Evolutionary conservation across 2,329 filamentous ascomycete species (phyloP).

Genomic region (Paecilomyces fulvus): DNA sequence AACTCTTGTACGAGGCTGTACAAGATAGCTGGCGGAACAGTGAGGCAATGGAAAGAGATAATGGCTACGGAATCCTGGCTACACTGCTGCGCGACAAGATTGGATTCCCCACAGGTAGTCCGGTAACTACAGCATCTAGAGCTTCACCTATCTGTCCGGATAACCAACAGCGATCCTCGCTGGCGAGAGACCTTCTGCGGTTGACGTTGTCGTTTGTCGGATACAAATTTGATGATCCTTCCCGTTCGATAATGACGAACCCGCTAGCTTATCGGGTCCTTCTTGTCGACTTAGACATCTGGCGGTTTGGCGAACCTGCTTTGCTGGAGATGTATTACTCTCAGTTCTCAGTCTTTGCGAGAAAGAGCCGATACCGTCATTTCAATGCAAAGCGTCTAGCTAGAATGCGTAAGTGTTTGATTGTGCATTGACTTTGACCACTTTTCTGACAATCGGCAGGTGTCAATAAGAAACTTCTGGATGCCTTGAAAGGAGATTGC

Average conservation of each 20-base stretch:
- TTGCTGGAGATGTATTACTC: conserved; percentile 87
- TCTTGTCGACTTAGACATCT: conserved; percentile 86
- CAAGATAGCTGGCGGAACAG: conserved; percentile 94
- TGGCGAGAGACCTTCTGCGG: conserved; percentile 57
- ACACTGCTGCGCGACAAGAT: conserved; percentile 78
- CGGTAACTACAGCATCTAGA: conserved; percentile 34
- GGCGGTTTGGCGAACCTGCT: conserved; percentile 67
- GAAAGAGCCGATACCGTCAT: conserved; percentile 82
- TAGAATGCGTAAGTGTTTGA: conserved; percentile 68
- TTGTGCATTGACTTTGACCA: neutral
- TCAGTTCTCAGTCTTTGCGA: conserved; percentile 80
- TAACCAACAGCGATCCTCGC: conserved; percentile 41
- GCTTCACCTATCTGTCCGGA: conserved; percentile 26
- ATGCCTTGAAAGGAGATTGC: conserved; percentile 79
- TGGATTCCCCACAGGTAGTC: conserved; percentile 21
- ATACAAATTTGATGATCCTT: conserved; percentile 69
- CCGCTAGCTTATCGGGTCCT: conserved; percentile 88
- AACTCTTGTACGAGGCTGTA: conserved; percentile 78
- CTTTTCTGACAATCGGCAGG: conserved; percentile 42
- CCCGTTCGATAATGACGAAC: conserved; percentile 90
- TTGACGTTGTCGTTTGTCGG: conserved; percentile 80
- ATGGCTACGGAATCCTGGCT: conserved; percentile 82
- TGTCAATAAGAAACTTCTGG: conserved; percentile 80
- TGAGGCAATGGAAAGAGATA: conserved; percentile 94
- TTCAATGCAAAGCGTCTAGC: conserved; percentile 84